Conservation (phyloP, 2,329 filamentous ascomycete genomes). For the Ophiostoma perfectum region DNA sequence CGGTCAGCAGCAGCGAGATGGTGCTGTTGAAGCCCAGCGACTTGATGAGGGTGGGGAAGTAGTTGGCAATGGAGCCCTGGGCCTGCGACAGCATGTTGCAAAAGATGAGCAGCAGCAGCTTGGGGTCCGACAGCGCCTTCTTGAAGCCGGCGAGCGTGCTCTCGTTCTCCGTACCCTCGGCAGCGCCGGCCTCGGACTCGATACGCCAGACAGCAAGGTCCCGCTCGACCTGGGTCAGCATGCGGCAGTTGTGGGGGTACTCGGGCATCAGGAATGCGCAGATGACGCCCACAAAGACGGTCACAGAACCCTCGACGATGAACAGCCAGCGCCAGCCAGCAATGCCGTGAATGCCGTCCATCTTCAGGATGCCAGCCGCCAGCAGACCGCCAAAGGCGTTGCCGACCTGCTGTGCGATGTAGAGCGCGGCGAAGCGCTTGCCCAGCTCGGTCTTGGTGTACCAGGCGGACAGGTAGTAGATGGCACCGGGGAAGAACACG, state of each 20-base stretch:
- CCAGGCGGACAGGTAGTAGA: constrained; percentile 39
- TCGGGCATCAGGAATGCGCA: constrained; percentile 25
- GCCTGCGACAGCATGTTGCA: constrained; percentile 32
- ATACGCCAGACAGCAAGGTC: constrained; percentile 29
- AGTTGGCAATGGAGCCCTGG: constrained; percentile 35
- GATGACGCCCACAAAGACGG: constrained; percentile 10
- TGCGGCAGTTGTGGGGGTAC: constrained; percentile 38
- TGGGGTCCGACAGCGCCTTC: constrained; percentile 20
- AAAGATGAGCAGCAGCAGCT: constrained; percentile 23
- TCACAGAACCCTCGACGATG: constrained; percentile 23
- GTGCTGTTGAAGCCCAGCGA: constrained; percentile 35
- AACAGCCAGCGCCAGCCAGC: constrained; percentile 24
- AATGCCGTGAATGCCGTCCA: constrained; percentile 13
- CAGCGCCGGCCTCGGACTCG: constrained; percentile 35
- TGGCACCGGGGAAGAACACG: constrained; percentile 55
- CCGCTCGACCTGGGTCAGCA: constrained; percentile 30
- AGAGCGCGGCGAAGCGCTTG: constrained; percentile 20
- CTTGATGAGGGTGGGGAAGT: constrained; percentile 33
- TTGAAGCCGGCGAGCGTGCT: constrained; percentile 27
- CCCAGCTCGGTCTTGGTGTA: constrained; percentile 21
- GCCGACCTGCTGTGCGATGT: constrained; percentile 17
- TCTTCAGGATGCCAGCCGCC: constrained; percentile 16
- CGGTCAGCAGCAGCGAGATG: constrained; percentile 37
- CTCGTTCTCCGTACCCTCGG: constrained; percentile 36
- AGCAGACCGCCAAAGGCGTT: constrained; percentile 23